Evolutionary conservation across 2,329 filamentous ascomycete species (phyloP).

Genomic region (Dichotomopilus funicola): DNA sequence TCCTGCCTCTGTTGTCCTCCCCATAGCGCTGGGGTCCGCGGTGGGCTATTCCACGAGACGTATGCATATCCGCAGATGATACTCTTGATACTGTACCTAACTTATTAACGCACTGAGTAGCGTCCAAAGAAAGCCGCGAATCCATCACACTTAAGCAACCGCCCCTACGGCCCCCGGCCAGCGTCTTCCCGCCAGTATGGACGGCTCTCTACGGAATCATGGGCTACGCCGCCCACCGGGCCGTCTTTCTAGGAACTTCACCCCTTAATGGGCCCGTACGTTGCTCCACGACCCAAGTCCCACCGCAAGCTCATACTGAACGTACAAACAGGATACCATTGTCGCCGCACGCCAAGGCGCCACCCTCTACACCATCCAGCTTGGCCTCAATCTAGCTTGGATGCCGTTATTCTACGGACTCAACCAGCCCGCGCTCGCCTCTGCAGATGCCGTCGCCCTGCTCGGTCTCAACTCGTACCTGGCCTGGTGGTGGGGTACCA

Average conservation of each 20-base stretch:
- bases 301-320: background rate
- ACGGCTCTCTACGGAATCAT: constrained; percentile 66
- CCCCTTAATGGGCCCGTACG: constrained; percentile 43
- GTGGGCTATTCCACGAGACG: constrained; percentile 63
- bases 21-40: constrained; percentile 64
- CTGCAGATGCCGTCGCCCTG: constrained; percentile 67
- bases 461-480: constrained; percentile 67
- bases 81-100: background rate
- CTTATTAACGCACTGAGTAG: constrained; percentile 29
- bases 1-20: constrained; percentile 67
- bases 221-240: constrained; percentile 84
- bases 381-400: constrained; percentile 79
- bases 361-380: constrained; percentile 78
- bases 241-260: constrained; percentile 56
- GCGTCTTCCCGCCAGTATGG: constrained; percentile 60
- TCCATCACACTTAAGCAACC: constrained; percentile 65
- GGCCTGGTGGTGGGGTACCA: constrained; percentile 64
- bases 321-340: constrained; percentile 35
- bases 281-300: too few relatives aligned
- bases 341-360: constrained; percentile 59
- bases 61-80: constrained; percentile 33
- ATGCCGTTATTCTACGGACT: constrained; percentile 89
- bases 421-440: constrained; percentile 65
- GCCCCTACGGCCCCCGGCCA: constrained; percentile 53
- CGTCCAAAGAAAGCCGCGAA: constrained; percentile 50